Conservation (phyloP, 306 rosid genomes). For the Hippophae gyantsensis region DNA sequence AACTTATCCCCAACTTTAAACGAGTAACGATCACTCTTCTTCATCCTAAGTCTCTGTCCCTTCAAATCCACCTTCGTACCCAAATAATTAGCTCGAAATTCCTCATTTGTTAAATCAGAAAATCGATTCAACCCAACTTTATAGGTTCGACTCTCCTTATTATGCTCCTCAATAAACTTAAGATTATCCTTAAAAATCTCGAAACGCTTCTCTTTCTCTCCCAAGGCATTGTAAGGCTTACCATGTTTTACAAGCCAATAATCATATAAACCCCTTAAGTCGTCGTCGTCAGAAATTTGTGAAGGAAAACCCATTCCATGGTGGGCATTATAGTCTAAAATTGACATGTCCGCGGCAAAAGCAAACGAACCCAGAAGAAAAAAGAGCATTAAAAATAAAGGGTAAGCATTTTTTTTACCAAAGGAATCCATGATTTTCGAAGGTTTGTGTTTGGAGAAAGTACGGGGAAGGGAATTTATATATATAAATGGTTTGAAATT, state of each 20-base stretch:
- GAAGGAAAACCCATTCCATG: conserved; percentile 18
- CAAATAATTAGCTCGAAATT: conserved; percentile 39
- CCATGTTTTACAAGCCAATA: conserved; percentile 61
- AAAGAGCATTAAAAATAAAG: background rate
- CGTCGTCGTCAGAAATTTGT: conserved; percentile 17
- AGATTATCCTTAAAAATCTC: conserved; percentile 68
- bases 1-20: conserved; percentile 36
- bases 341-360: conserved; percentile 64
- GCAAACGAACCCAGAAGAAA: conserved; percentile 10
- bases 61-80: conserved; percentile 23
- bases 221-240: conserved; percentile 53
- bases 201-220: conserved; percentile 57
- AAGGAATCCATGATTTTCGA: background rate
- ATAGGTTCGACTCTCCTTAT: conserved; percentile 25
- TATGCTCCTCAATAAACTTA: conserved; percentile 45
- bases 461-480: background rate
- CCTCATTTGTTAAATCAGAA: conserved; percentile 76
- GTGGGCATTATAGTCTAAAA: conserved; percentile 47
- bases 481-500: background rate
- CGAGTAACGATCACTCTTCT: conserved; percentile 39
- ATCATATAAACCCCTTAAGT: conserved; percentile 38
- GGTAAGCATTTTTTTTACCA: background rate
- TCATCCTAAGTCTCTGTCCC: conserved; percentile 6
- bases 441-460: too few species aligned
- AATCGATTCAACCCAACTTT: conserved; percentile 57